A percentile compares a stretch with the other conserved stretches of the same genome.
Conservation (phyloP, 352 stramenopile genomes). For the Sclerospora graminicola region DNA sequence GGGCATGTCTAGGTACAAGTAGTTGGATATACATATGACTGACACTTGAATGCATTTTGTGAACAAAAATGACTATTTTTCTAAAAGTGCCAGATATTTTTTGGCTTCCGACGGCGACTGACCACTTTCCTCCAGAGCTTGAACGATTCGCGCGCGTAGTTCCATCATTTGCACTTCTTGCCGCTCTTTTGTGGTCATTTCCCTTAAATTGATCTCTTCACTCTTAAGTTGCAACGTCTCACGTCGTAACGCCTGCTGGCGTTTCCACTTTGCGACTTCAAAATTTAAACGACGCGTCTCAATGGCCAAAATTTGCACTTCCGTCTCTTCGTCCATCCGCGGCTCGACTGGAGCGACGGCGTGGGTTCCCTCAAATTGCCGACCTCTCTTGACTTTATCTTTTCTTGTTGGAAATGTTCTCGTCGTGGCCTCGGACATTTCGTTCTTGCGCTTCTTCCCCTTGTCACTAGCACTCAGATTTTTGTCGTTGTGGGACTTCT, state of each 20-base stretch:
- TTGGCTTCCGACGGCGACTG: slow-evolving; percentile 1
- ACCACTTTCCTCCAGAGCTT: slow-evolving; percentile 9
- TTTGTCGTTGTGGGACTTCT: neutral
- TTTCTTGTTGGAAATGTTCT: neutral
- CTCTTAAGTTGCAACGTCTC: slow-evolving; percentile 16
- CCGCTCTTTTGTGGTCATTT: slow-evolving; percentile 11
- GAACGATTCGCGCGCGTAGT: slow-evolving; percentile 8
- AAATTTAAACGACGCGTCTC: slow-evolving; percentile 12
- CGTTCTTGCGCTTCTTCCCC: slow-evolving; percentile 9
- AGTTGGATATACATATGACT: too few relatives aligned
- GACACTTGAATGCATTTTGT: too few relatives aligned
- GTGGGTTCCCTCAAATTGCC: neutral
- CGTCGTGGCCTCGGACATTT: neutral
- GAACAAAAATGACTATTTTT: neutral
- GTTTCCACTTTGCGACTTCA: slow-evolving; percentile 20
- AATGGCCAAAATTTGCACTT: slow-evolving; percentile 14
- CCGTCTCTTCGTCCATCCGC: slow-evolving; percentile 1
- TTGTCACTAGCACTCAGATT: neutral
- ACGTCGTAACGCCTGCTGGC: slow-evolving; percentile 9
- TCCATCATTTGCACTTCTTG: slow-evolving; percentile 19
- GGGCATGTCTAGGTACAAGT: neutral
- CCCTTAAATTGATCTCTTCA: slow-evolving; percentile 18
- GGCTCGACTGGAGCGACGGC: neutral
- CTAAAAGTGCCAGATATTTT: slow-evolving; percentile 15
- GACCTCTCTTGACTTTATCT: too few relatives aligned